These are phyloP conservation scores for Cylindrotheca fusiformis DNA, from an alignment of 108 stramenopile genomes.

Conservation along the genomic window DNA sequence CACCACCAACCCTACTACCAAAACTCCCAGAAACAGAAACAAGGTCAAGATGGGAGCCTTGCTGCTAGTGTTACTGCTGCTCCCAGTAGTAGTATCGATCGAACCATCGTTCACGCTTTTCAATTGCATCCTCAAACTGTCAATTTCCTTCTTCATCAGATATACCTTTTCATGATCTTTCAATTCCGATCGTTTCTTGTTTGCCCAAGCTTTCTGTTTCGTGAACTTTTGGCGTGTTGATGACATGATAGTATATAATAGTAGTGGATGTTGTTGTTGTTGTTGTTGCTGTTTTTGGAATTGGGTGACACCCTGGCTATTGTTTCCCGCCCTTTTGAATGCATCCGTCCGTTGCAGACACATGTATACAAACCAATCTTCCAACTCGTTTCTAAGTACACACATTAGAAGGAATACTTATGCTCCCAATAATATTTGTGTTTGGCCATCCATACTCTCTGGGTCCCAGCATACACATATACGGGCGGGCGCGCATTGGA, in stretches of 20 bases:
- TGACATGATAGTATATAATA: too few relatives aligned
- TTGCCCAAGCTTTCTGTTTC: neutral
- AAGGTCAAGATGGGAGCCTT: neutral
- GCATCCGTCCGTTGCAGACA: too few relatives aligned
- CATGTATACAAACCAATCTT: too few relatives aligned
- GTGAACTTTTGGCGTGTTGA: neutral
- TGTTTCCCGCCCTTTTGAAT: too few relatives aligned
- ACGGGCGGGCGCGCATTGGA: too few relatives aligned
- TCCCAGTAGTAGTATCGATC: neutral
- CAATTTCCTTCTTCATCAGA: conserved; percentile 12
- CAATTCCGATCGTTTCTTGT: neutral
- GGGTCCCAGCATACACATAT: too few relatives aligned
- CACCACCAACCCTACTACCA: too few relatives aligned
- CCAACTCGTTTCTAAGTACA: too few relatives aligned
- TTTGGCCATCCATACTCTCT: too few relatives aligned
- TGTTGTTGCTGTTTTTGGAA: conserved; percentile 2
- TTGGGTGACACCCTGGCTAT: too few relatives aligned
- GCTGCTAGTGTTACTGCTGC: neutral
- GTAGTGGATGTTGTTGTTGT: neutral
- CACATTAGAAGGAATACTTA: too few relatives aligned
- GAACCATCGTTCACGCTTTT: conserved; percentile 2
- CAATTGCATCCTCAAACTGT: neutral
- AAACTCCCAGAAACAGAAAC: neutral
- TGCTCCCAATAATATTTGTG: too few relatives aligned
- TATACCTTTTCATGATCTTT: conserved; percentile 14